phyloP scores from a whole-genome alignment of 345 rosid species.

The Eucalyptus globulus region DNA sequence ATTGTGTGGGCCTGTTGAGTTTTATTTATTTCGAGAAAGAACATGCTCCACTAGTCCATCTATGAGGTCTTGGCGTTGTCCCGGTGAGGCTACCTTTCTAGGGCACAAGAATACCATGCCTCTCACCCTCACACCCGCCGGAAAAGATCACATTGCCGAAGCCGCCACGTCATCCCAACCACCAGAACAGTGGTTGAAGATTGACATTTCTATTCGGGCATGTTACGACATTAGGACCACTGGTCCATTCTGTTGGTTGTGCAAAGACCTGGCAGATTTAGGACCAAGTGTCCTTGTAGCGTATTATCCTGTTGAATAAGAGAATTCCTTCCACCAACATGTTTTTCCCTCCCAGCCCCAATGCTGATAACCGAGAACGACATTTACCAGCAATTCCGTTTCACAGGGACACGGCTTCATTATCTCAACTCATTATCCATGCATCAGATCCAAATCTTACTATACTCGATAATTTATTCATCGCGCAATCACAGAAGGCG shows the following conservation, averaged over 20 bases:
- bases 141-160: not conserved
- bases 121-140: not conserved
- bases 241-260: not conserved
- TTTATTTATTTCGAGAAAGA: not conserved
- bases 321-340: not conserved
- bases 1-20: not conserved
- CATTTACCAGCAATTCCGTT: not conserved
- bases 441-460: not conserved
- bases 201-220: not conserved
- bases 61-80: not conserved
- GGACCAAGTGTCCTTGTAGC: not conserved
- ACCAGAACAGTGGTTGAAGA: not conserved
- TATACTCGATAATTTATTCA: not conserved
- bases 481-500: not conserved
- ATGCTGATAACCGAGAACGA: not conserved
- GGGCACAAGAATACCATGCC: not conserved
- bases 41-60: not conserved
- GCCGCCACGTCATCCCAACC: not conserved
- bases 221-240: not conserved
- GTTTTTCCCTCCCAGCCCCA: not conserved
- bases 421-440: not conserved
- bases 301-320: not conserved
- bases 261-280: not conserved
- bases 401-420: not conserved
- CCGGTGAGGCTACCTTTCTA: not conserved